Conservation (phyloP, 2,329 filamentous ascomycete species). For the Arthrobotrys entomopaga region DNA sequence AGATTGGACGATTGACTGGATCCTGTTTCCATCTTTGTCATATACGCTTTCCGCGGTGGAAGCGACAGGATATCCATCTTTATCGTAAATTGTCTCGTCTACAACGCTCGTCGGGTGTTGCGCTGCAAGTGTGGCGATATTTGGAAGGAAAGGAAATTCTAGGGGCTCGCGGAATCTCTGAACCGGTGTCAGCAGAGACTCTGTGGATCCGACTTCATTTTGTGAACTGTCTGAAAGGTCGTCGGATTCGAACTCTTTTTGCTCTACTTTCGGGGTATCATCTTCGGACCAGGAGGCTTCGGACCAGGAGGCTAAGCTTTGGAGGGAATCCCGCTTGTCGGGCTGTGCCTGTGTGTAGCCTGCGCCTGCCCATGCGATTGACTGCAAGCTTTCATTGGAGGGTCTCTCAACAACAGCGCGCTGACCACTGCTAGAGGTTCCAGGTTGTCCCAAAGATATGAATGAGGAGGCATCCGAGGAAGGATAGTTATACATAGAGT, state of each 20-base stretch:
- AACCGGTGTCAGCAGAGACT: constrained; percentile 21
- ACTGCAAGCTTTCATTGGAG: constrained; percentile 40
- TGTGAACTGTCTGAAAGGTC: not conserved
- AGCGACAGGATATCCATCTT: constrained; percentile 20
- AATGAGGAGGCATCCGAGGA: constrained; percentile 28
- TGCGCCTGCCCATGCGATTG: constrained; percentile 43
- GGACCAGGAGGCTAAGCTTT: constrained; percentile 48
- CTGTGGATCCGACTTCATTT: not conserved
- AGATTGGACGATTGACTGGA: not conserved
- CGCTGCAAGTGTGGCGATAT: not conserved
- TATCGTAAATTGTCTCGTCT: constrained; percentile 20
- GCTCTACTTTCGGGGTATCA: constrained; percentile 22
- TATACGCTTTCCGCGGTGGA: not conserved
- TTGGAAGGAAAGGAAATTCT: not conserved
- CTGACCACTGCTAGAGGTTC: not conserved
- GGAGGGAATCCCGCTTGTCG: constrained; percentile 16
- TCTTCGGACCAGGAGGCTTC: constrained; percentile 54
- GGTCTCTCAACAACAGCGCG: constrained; percentile 11
- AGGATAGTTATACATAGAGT: constrained; percentile 30
- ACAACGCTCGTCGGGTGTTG: not conserved
- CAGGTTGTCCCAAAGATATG: not conserved
- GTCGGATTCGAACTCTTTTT: constrained; percentile 25
- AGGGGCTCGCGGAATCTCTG: constrained; percentile 2
- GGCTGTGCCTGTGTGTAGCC: constrained; percentile 22
- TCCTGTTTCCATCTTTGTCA: constrained; percentile 26